Evolutionary conservation across 1,284 basidiomycete genomes (phyloP).

Genomic region (Blastosporella zonata): DNA sequence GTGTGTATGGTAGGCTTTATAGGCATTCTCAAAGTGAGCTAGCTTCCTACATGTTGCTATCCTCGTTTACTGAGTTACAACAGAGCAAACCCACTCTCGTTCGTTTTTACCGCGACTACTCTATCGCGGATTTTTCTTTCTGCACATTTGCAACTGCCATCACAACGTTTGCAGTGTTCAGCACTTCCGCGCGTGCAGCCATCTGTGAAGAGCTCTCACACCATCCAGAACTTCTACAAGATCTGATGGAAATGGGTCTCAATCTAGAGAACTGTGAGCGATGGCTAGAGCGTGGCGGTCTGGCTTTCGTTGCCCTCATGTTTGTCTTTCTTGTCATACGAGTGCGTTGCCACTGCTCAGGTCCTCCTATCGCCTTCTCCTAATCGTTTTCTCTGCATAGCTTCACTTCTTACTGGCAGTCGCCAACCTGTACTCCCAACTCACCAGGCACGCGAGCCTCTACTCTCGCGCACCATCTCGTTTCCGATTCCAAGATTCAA

Average conservation of each 20-base stretch:
- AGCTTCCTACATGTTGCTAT: slow-evolving; percentile 5
- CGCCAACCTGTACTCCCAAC: slow-evolving; percentile 57
- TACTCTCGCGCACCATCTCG: slow-evolving; percentile 26
- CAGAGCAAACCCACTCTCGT: slow-evolving; percentile 54
- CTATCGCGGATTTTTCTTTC: slow-evolving; percentile 70
- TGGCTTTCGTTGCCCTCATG: slow-evolving; percentile 54
- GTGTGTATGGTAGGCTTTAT: slow-evolving; percentile 61
- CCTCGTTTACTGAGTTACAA: neutral
- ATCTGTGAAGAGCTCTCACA: slow-evolving; percentile 71
- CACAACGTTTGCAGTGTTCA: slow-evolving; percentile 58
- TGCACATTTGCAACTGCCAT: slow-evolving; percentile 54
- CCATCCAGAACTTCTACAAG: slow-evolving; percentile 71
- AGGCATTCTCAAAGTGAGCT: slow-evolving; percentile 63
- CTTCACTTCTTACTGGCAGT: slow-evolving; percentile 71
- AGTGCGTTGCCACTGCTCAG: slow-evolving; percentile 38
- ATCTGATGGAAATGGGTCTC: slow-evolving; percentile 65
- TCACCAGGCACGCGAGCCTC: slow-evolving; percentile 37
- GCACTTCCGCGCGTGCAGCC: slow-evolving; percentile 50
- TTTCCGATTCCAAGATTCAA: slow-evolving; percentile 19
- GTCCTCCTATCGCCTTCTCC: slow-evolving; percentile 10
- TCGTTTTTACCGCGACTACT: slow-evolving; percentile 68
- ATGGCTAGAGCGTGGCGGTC: slow-evolving; percentile 67
- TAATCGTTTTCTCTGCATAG: slow-evolving; percentile 32
- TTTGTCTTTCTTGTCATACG: slow-evolving; percentile 61
- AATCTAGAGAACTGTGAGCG: slow-evolving; percentile 75